Evolutionary conservation across 352 stramenopile genomes (phyloP).

Genomic region (Halophytophthora batemanensis): DNA sequence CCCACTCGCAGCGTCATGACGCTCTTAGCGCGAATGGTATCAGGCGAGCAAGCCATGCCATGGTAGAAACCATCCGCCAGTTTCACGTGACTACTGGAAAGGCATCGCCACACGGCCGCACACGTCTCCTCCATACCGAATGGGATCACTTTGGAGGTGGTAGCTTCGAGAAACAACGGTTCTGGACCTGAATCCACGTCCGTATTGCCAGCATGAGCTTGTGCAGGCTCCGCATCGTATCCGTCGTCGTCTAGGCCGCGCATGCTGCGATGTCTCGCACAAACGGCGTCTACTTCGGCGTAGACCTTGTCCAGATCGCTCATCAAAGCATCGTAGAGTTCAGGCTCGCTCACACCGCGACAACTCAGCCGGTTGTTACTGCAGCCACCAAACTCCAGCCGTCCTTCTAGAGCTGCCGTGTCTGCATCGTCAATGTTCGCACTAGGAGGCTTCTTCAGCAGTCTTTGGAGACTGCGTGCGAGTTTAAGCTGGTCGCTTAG

Average conservation of each 20-base stretch:
- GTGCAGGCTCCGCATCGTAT: constrained; percentile 30
- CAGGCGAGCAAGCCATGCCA: constrained; percentile 17
- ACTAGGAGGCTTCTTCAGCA: constrained; percentile 29
- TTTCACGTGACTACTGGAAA: constrained; percentile 31
- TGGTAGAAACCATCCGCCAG: constrained; percentile 40
- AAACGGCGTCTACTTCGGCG: constrained; percentile 26
- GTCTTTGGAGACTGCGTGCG: constrained; percentile 40
- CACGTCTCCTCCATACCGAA: constrained; percentile 38
- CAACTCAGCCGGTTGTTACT: too few relatives aligned
- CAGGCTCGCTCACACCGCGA: constrained; percentile 13
- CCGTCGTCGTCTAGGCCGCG: constrained; percentile 25
- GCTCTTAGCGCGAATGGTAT: constrained; percentile 42
- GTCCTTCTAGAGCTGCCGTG: constrained; percentile 10
- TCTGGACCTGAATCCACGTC: too few relatives aligned
- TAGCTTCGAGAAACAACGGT: constrained; percentile 35
- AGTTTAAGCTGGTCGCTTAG: constrained; percentile 44
- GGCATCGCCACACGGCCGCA: constrained; percentile 33
- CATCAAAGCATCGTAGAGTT: constrained; percentile 24
- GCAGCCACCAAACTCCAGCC: constrained; percentile 20
- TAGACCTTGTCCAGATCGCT: constrained; percentile 27
- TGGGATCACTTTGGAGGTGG: constrained; percentile 40
- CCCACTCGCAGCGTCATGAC: constrained; percentile 38
- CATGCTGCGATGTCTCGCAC: constrained; percentile 23
- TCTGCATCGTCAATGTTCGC: constrained; percentile 15
- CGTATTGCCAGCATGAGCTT: constrained; percentile 15